These are phyloP conservation scores for Microbotryomycetes sp. DNA, from an alignment of 1,284 basidiomycete genomes.

Conservation along the genomic window DNA sequence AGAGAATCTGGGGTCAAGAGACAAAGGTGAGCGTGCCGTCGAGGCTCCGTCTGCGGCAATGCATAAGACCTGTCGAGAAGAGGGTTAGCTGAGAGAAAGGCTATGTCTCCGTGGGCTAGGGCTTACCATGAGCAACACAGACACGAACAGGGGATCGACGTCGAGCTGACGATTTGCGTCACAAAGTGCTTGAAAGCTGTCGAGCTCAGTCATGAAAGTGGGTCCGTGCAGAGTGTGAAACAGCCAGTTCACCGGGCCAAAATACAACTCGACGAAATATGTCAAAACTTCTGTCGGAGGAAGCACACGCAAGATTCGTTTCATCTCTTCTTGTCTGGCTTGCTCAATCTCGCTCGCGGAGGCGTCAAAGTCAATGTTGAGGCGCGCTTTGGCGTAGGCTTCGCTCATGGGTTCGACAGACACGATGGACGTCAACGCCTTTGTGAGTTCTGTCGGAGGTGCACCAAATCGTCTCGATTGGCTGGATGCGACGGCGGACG, in stretches of 20 bases:
- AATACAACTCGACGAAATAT: conserved; percentile 29
- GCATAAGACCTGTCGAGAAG: conserved; percentile 19
- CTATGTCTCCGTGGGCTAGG: not conserved
- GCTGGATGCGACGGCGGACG: not conserved
- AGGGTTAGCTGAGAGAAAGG: not conserved
- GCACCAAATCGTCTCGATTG: conserved; percentile 19
- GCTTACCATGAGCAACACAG: conserved; percentile 31
- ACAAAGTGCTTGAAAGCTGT: conserved; percentile 26
- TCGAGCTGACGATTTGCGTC: conserved; percentile 17
- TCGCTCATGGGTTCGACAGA: not conserved
- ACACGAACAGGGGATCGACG: conserved; percentile 31
- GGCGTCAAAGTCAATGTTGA: conserved; percentile 30
- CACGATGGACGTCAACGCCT: conserved; percentile 28
- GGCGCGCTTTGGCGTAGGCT: conserved; percentile 10
- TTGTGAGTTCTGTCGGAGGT: conserved; percentile 21
- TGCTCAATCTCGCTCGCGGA: not conserved
- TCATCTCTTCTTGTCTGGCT: conserved; percentile 12
- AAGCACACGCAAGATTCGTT: conserved; percentile 18
- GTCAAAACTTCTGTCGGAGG: conserved; percentile 11
- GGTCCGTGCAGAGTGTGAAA: conserved; percentile 7
- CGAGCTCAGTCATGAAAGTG: conserved; percentile 30
- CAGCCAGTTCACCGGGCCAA: conserved; percentile 27
- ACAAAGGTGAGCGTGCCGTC: conserved; percentile 25
- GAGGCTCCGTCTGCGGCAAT: conserved; percentile 29
- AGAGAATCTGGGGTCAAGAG: conserved; percentile 11